Base-by-base conservation (phyloP, 2,329 filamentous ascomycete species). In the Colletotrichum cordylinicola region DNA sequence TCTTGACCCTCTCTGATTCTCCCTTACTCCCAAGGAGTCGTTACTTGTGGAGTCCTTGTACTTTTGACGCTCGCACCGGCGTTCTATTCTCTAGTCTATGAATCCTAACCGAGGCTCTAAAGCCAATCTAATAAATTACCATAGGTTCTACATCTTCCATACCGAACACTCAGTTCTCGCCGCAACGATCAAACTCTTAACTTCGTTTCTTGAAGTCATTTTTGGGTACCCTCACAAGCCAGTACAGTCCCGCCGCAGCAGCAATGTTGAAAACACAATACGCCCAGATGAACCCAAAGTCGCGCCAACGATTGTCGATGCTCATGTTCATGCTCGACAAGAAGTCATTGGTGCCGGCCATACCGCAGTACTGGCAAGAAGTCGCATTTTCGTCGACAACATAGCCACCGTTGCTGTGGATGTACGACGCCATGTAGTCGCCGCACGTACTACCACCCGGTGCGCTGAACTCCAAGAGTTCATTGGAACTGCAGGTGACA, bases 401-500 rank as follows among this genome's bases (percentile, higher is more conserved):
- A n/a, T 84, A 84, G 0, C 90, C 90, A 88, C 88, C 88, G 0
- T 86, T 77, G 4, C 75, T 69, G 0, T 81, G 76, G 8, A 89
- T 85, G 76, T 87, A 91, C 1, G 80, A 75, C 1, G 79, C 78
- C 78, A 92, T 80, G 77, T 92, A 93, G 16, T 87, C 79, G 0
- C 80, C 83, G 76, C 92, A 93, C 13, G 86, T 61, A 21, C 67
- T 31, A 86, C 0, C 81, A 70, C 0, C 89, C 87, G 1, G 93
- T 13, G 90, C 83, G 3, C 6, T 27, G 80, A 95, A 91, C 8
- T 85, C 82, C 8, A 93, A 86, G 71, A 90, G 85, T 79, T 95
- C 31, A 2, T 78, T 77, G 1, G 78, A 61, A 1, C 82, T 78
- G 8, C 82, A 83, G 3, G 33, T 56, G 0, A 83, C 82, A 0